Base-by-base conservation (phyloP, 1,284 basidiomycete genomes). In the Boletus holoroseus region DNA sequence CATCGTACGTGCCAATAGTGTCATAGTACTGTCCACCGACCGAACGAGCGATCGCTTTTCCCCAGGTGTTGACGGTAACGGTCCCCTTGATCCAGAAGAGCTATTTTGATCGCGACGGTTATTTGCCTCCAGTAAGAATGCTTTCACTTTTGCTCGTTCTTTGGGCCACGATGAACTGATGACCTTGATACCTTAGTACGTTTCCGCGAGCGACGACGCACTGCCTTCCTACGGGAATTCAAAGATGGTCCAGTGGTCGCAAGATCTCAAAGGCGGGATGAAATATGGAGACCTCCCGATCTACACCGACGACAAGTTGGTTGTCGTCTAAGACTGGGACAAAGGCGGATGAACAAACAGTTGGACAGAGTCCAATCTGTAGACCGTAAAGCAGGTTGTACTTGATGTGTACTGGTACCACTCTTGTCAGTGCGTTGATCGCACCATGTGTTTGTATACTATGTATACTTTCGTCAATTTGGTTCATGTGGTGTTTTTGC, bases 91-190 rank as follows among this genome's bases (percentile, higher is more conserved):
- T 56, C 18, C 57, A 58, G 24, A 55, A 59, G 26, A 68, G 70
- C 20, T 58, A 63, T 15, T 81, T 79, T 62, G 72, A 76, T 54
- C 70, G 71, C 5, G 70, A 73, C 47, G 71, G 73, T 5, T 69
- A 67, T 54, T 66, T 77, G 12, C 79, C 79, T 18, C 68, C 75
- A 9, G 76, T 76, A 55, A 60, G 57, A 7, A 26, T 0, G 3
- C 3, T 30, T 39, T 20, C 11, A 11, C 12, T n/a, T 28, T 24
- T 3, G 6, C 22, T 9, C 11, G 12, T 27, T 30, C 12, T 15
- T 31, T 22, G 20, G 22, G 22, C 5, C 5, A 39, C 7, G 16
- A 31, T 2, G 15, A 11, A 27, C 38, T 61, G 43, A 62, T 24
- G 38, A 26, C 4, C n/a, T 35, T 13, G 40, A 24, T 34, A 7